phyloP scores from a whole-genome alignment of 31 red algal species.

The Porphyra umbilicalis region DNA sequence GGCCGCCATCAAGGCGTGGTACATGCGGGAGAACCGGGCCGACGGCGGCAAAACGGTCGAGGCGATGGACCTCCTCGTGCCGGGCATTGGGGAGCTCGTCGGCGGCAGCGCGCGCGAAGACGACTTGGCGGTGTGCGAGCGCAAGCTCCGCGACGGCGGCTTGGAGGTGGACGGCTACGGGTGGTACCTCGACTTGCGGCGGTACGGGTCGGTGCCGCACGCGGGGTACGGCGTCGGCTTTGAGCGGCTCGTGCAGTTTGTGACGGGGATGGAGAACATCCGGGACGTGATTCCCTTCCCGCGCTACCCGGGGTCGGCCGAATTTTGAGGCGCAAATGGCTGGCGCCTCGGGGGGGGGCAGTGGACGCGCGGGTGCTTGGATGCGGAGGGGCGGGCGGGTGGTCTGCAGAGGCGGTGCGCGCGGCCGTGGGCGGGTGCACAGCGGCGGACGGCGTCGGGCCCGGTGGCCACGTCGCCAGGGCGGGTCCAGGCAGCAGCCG shows the following conservation, averaged over 20 bases:
- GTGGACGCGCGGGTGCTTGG: too few relatives aligned
- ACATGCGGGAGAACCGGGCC: constrained; percentile 85
- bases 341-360: too few relatives aligned
- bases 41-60: constrained; percentile 68
- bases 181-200: constrained; percentile 95
- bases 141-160: constrained; percentile 50
- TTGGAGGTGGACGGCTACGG: constrained; percentile 69
- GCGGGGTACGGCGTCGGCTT: constrained; percentile 96
- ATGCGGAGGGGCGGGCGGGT: too few relatives aligned
- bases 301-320: constrained; percentile 69
- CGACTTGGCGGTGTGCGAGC: constrained; percentile 55
- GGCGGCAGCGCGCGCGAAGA: constrained; percentile 91
- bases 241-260: constrained; percentile 91
- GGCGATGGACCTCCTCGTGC: constrained; percentile 94
- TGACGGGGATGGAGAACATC: constrained; percentile 96
- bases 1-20: constrained; percentile 87
- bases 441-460: too few relatives aligned
- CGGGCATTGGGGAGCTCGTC: constrained; percentile 93
- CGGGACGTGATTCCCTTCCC: constrained; percentile 97
- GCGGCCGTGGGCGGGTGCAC: too few relatives aligned
- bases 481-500: too few relatives aligned
- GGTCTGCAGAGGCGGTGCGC: too few relatives aligned
- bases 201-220: constrained; percentile 87
- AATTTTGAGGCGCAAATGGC: constrained; percentile 91
- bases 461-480: too few relatives aligned